phyloP scores from a whole-genome alignment of 2,329 filamentous ascomycete species.

The Ophidiomyces ophidiicola region DNA sequence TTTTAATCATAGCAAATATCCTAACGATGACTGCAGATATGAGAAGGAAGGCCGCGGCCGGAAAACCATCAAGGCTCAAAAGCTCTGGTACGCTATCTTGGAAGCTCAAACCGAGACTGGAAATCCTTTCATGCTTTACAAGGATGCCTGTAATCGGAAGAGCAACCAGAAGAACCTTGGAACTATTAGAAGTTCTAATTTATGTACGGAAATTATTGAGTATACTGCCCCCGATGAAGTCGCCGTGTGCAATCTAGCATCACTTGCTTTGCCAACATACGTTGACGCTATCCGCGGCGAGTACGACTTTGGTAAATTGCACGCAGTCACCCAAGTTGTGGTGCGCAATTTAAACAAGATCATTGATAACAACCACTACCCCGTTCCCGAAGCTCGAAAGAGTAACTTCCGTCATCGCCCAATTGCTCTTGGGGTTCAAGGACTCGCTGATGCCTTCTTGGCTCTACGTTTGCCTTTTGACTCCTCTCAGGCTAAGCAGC shows the following conservation, averaged over 20 bases:
- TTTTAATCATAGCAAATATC: background rate
- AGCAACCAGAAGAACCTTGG: conserved; percentile 99
- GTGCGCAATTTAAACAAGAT: conserved; percentile 96
- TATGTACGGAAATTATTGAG: conserved; percentile 98
- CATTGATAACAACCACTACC: conserved; percentile 97
- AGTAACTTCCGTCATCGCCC: conserved; percentile 97
- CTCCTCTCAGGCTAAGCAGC: conserved; percentile 79
- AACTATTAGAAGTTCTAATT: conserved; percentile 94
- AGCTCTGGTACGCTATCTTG: conserved; percentile 97
- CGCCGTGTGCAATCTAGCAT: conserved; percentile 95
- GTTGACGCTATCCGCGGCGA: conserved; percentile 73
- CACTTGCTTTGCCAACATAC: conserved; percentile 78
- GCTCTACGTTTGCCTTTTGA: conserved; percentile 94
- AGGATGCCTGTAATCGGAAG: conserved; percentile 96
- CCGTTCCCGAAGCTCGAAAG: conserved; percentile 82
- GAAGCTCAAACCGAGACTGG: conserved; percentile 98
- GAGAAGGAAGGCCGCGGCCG: conserved; percentile 79
- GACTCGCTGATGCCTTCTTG: conserved; percentile 95
- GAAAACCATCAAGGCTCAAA: conserved; percentile 89
- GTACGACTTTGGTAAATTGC: conserved; percentile 94
- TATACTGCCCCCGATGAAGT: conserved; percentile 97
- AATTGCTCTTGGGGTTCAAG: conserved; percentile 92
- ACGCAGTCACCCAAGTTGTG: conserved; percentile 85
- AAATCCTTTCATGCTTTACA: conserved; percentile 99
- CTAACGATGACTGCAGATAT: conserved; percentile 44